Base-by-base conservation (phyloP, 2,329 filamentous ascomycete species). In the Aspergillus persii region DNA sequence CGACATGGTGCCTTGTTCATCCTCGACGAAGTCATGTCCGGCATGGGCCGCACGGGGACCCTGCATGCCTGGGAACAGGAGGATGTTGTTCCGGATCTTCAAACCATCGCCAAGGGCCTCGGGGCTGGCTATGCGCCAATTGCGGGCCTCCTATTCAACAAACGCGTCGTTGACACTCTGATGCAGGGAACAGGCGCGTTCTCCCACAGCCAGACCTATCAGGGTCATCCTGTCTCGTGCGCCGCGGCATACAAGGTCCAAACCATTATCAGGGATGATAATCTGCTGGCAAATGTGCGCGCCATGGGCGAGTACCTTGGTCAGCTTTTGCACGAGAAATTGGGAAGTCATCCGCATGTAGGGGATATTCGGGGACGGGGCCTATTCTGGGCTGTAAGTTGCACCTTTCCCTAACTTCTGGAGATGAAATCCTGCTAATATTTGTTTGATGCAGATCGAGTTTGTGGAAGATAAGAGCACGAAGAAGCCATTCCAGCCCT, bases 191-290 rank as follows among this genome's bases (percentile, higher is more conserved):
- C 76, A 1, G 66, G 74, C 5, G 72, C 72, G 3, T 85, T 86
- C 68, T 73, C 74, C 29, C 83, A 86, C 65, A 84, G 83, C 0
- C 83, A 86, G 53, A 86, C 84, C 1, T 86, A 85, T 59, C 83
- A 86, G 66, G 81, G 80, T 4, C 81, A 83, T 61, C 79, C 84
- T 0, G 66, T 84, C 3, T 79, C 78, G 4, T 85, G 83, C 63
- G 79, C 80, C 4, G 80, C 78, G 2, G 84, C 79, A 1, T 71
- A 80, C 4, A 80, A 79, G 31, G 82, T 85, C 8, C 81, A 84
- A 61, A 72, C 72, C 39, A 82, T 84, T 56, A 76, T 86, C n/a
- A 64, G 72, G 11, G 74, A 83, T 8, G 79, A 84, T 3, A 72
- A 78, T 3, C 69, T 85, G 2, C 67, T 86, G 1, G 70, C 75